A percentile compares a stretch with the other conserved stretches of the same genome.
Evolutionary conservation across 176 grass and related monocot species (phyloP).

Genomic region (Bonia amplexicaulis): DNA sequence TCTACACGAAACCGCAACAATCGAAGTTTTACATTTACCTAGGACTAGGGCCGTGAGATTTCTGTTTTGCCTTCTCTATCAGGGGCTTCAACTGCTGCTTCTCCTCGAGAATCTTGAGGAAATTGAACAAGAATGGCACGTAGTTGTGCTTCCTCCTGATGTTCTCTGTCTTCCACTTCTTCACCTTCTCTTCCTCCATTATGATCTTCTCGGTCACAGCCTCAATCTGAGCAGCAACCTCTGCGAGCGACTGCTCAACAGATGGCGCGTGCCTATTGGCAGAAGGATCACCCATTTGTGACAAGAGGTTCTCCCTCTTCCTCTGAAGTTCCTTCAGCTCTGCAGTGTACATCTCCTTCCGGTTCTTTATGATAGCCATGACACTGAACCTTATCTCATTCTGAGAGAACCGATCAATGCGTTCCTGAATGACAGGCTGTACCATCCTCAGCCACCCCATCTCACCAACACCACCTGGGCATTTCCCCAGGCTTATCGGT

Average conservation of each 20-base stretch:
- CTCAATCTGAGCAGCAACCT: conserved; percentile 85
- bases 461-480: conserved; percentile 50
- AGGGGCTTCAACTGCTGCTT: conserved; percentile 81
- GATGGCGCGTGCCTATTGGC: conserved; percentile 15
- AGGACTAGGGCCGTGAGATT: conserved; percentile 35
- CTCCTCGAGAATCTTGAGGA: conserved; percentile 91
- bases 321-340: conserved; percentile 94
- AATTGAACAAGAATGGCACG: conserved; percentile 90
- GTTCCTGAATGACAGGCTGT: conserved; percentile 68
- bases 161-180: conserved; percentile 97
- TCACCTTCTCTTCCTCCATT: conserved; percentile 97
- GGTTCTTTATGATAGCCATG: conserved; percentile 86
- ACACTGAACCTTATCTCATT: conserved; percentile 93
- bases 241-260: conserved; percentile 63
- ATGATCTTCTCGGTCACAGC: conserved; percentile 89
- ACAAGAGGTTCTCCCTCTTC: conserved; percentile 74
- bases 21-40: conserved; percentile 13
- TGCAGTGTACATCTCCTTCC: conserved; percentile 65
- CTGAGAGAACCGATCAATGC: conserved; percentile 55
- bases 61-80: conserved; percentile 84
- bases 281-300: conserved; percentile 52
- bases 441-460: conserved; percentile 69
- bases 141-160: conserved; percentile 97
- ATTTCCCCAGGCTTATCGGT: conserved; percentile 74
- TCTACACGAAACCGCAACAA: conserved; percentile 29